Evolutionary conservation across 768 basidiomycete species (phyloP).

Genomic region (Termitomyces sp.): DNA sequence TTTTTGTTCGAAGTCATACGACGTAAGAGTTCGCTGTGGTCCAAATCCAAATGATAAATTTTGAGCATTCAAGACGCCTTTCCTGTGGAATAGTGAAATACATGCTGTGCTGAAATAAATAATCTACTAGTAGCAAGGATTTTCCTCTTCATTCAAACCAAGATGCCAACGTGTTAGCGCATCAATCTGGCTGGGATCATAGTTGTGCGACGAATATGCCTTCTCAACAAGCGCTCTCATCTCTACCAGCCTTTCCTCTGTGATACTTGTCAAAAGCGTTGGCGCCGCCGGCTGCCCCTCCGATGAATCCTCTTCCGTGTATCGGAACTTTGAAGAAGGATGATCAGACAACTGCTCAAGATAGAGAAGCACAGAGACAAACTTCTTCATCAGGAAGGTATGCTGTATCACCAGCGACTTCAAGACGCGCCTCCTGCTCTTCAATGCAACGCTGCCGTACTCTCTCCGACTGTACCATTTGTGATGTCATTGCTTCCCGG

Average conservation of each 20-base stretch:
- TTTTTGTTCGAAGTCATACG: too few species aligned
- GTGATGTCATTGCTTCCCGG: neutral
- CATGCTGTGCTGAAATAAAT: too few species aligned
- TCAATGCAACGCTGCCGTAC: neutral
- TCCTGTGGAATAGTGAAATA: too few species aligned
- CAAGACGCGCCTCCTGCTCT: neutral
- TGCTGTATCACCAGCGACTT: neutral
- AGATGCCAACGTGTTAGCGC: neutral
- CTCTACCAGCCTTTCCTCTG: neutral
- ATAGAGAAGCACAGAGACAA: neutral
- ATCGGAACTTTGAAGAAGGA: neutral
- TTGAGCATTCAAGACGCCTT: too few species aligned
- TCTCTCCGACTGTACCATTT: neutral
- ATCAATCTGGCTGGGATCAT: neutral
- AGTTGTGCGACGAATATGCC: neutral
- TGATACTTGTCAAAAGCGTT: neutral
- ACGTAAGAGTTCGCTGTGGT: too few species aligned
- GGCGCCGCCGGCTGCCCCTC: neutral
- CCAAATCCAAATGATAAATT: too few species aligned
- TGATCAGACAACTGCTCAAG: neutral
- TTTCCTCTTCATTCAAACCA: neutral
- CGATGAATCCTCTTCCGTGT: neutral
- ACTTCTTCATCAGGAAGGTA: neutral
- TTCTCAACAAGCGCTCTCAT: neutral
- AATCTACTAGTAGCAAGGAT: neutral